phyloP scores from a whole-genome alignment of 1,284 basidiomycete genomes.

The Marasmius sp. region DNA sequence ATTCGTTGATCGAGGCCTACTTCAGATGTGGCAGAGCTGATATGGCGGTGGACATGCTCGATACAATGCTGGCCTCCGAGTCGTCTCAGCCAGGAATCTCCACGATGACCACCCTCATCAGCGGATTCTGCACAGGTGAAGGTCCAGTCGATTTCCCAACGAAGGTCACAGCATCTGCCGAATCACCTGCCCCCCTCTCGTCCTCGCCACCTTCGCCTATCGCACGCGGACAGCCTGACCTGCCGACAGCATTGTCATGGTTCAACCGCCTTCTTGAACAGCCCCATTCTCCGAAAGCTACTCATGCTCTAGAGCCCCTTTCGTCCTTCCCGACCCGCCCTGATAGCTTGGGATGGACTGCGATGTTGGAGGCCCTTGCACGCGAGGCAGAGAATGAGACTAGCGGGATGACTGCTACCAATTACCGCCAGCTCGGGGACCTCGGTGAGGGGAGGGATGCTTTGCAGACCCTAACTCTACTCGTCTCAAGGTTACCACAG shows the following conservation, averaged over 20 bases:
- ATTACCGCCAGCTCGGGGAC: not conserved
- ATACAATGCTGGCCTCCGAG: slow-evolving; percentile 58
- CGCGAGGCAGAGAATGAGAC: not conserved
- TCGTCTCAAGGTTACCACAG: not conserved
- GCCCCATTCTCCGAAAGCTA: not conserved
- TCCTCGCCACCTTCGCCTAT: not conserved
- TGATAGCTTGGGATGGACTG: slow-evolving; percentile 2
- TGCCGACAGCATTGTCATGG: slow-evolving; percentile 68
- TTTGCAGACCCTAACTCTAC: not conserved
- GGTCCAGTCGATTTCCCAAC: not conserved
- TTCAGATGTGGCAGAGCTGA: slow-evolving; percentile 67
- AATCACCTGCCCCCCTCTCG: not conserved
- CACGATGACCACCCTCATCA: slow-evolving; percentile 67
- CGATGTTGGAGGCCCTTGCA: not conserved
- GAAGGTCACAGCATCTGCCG: not conserved
- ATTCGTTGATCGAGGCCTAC: slow-evolving; percentile 74
- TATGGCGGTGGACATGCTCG: slow-evolving; percentile 68
- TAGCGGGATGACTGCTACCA: not conserved
- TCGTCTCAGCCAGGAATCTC: slow-evolving; percentile 45
- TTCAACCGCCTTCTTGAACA: slow-evolving; percentile 62
- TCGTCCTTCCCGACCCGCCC: slow-evolving; percentile 6
- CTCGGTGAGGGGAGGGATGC: not conserved
- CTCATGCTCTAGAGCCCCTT: not conserved
- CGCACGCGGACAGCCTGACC: slow-evolving; percentile 27
- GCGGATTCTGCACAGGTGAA: slow-evolving; percentile 51